These are phyloP conservation scores for Lactifluus volemus DNA, from an alignment of 768 basidiomycete species.

Conservation along the genomic window DNA sequence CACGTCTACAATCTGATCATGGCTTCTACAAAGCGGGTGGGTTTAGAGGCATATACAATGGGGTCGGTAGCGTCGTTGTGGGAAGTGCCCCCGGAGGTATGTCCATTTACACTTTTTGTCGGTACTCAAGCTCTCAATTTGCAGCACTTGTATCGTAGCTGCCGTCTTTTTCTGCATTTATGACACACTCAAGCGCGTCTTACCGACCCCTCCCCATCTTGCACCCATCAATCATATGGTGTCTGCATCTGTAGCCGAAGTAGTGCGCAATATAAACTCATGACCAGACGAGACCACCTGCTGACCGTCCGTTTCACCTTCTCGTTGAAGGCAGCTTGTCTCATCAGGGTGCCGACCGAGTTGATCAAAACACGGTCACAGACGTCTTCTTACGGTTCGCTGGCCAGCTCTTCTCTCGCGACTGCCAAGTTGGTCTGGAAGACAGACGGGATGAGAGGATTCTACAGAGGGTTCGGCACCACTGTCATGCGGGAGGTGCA, in stretches of 20 bases:
- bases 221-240: constrained; percentile 57
- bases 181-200: constrained; percentile 71
- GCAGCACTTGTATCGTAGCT: constrained; percentile 39
- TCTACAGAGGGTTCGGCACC: constrained; percentile 81
- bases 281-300: not conserved
- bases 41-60: constrained; percentile 85
- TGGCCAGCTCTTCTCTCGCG: constrained; percentile 49
- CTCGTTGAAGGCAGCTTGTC: constrained; percentile 62
- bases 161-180: constrained; percentile 94
- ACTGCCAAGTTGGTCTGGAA: constrained; percentile 48
- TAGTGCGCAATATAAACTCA: constrained; percentile 30
- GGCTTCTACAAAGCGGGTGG: constrained; percentile 85
- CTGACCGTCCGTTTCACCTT: not conserved
- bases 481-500: constrained; percentile 63
- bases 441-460: constrained; percentile 63
- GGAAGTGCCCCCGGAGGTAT: constrained; percentile 94
- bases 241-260: constrained; percentile 43
- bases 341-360: constrained; percentile 92
- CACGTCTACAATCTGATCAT: constrained; percentile 80
- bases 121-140: not conserved
- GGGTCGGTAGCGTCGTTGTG: constrained; percentile 87
- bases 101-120: constrained; percentile 5
- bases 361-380: constrained; percentile 92
- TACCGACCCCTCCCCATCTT: constrained; percentile 55
- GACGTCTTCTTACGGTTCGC: constrained; percentile 61